Evolutionary conservation across 2,329 filamentous ascomycete genomes (phyloP).

Genomic region (Aspergillus sp.): DNA sequence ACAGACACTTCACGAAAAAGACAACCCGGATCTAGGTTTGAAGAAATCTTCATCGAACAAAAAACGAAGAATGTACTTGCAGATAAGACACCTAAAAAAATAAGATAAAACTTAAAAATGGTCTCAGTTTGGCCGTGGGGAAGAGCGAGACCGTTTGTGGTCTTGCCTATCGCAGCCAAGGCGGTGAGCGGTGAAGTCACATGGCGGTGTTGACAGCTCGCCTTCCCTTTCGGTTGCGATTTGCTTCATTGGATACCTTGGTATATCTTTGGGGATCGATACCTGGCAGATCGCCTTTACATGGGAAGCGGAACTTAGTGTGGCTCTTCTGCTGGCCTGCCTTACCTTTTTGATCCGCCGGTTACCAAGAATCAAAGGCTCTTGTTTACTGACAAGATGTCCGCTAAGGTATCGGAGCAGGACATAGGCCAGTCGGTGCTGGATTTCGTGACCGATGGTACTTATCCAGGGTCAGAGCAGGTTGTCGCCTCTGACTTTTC

Average conservation of each 20-base stretch:
- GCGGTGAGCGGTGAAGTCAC: slow-evolving; percentile 34
- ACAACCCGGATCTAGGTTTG: not conserved
- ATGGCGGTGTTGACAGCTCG: slow-evolving; percentile 30
- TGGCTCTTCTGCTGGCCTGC: not conserved
- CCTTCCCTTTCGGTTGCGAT: not conserved
- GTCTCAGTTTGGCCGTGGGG: not conserved
- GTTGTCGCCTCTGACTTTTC: slow-evolving; percentile 57
- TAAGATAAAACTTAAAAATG: not conserved
- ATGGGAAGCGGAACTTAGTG: not conserved
- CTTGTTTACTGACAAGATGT: slow-evolving; percentile 27
- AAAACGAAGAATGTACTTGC: not conserved
- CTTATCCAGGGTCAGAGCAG: slow-evolving; percentile 59
- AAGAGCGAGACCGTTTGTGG: not conserved
- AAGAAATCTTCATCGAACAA: not conserved
- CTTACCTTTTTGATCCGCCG: not conserved
- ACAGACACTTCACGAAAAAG: not conserved
- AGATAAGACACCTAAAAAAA: not conserved
- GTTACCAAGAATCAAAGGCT: not conserved
- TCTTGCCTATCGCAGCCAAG: slow-evolving; percentile 11
- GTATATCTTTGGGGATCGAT: not conserved
- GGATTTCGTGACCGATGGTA: slow-evolving; percentile 60
- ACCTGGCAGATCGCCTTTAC: not conserved
- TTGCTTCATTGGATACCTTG: not conserved
- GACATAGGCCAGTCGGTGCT: slow-evolving; percentile 63
- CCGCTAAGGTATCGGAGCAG: slow-evolving; percentile 41